Conservation (phyloP, 2,329 filamentous ascomycete genomes). For the Exophiala mesophila region DNA sequence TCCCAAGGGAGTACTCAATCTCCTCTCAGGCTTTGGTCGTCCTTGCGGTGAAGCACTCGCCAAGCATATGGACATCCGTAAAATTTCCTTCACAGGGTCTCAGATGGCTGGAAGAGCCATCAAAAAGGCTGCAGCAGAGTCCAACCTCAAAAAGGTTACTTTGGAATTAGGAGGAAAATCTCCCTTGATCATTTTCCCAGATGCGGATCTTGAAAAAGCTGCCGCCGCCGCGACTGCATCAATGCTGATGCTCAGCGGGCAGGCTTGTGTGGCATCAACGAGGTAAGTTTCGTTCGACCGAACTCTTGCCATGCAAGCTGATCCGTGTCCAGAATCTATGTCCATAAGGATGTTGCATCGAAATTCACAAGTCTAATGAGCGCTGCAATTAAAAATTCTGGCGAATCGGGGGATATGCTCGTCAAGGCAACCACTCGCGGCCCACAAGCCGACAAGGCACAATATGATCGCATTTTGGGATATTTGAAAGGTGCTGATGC, state of each 20-base stretch:
- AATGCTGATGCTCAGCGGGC: conserved; percentile 30
- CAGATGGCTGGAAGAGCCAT: conserved; percentile 57
- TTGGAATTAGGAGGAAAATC: conserved; percentile 49
- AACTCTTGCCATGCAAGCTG: no score
- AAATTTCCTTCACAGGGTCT: conserved; percentile 61
- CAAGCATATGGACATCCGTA: conserved; percentile 53
- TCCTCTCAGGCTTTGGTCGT: conserved; percentile 54
- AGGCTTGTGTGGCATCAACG: conserved; percentile 33
- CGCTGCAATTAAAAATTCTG: conserved; percentile 37
- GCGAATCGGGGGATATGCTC: conserved; percentile 62
- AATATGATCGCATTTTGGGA: conserved; percentile 38
- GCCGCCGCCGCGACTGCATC: conserved; percentile 29
- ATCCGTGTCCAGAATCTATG: conserved; percentile 54
- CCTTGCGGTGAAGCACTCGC: conserved; percentile 57
- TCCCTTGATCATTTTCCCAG: conserved; percentile 33
- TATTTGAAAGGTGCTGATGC: conserved; percentile 40
- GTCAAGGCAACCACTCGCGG: conserved; percentile 53
- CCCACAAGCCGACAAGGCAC: conserved; percentile 39
- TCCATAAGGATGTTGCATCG: conserved; percentile 57
- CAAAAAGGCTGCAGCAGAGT: conserved; percentile 49
- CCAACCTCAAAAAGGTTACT: conserved; percentile 53
- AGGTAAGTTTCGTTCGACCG: no score
- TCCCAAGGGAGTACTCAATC: conserved; percentile 58
- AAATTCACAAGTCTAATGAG: conserved; percentile 47
- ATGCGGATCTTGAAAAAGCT: conserved; percentile 31